Conservation (phyloP, 1,139 yeast species). For the Wickerhamomyces sp. region DNA sequence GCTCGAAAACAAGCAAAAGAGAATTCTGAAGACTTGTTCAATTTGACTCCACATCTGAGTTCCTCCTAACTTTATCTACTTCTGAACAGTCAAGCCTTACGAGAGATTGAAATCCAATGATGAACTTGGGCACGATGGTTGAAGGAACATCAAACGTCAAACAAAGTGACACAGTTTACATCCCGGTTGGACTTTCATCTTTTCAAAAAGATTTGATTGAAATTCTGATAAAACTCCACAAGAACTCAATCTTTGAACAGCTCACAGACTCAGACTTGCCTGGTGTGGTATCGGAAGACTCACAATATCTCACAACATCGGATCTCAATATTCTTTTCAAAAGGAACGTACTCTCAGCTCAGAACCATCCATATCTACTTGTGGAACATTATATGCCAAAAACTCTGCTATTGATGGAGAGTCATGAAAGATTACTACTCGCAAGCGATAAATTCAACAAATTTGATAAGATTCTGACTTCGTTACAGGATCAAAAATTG, state of each 20-base stretch:
- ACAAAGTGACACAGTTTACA: slow-evolving; percentile 20
- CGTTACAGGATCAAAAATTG: slow-evolving; percentile 14
- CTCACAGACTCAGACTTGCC: slow-evolving; percentile 13
- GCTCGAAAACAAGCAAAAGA: too few relatives aligned
- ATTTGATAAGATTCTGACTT: slow-evolving; percentile 47
- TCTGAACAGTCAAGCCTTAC: too few relatives aligned
- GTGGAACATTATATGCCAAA: slow-evolving; percentile 76
- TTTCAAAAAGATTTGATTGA: slow-evolving; percentile 55
- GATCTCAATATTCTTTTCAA: slow-evolving; percentile 39
- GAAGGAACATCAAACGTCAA: not conserved
- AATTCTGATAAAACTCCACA: slow-evolving; percentile 47
- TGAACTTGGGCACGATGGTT: not conserved
- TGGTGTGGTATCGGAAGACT: slow-evolving; percentile 8
- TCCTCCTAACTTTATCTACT: too few relatives aligned
- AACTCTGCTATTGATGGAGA: slow-evolving; percentile 57
- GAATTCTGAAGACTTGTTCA: too few relatives aligned
- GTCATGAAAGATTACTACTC: slow-evolving; percentile 47
- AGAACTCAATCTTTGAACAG: slow-evolving; percentile 35
- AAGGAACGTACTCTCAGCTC: slow-evolving; percentile 44
- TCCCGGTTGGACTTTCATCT: slow-evolving; percentile 52
- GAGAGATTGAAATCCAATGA: too few relatives aligned
- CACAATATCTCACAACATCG: slow-evolving; percentile 22
- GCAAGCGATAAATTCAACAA: slow-evolving; percentile 57
- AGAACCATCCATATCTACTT: slow-evolving; percentile 61
- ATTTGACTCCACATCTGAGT: too few relatives aligned